Evolutionary conservation across 768 basidiomycete genomes (phyloP), one percentile per base, ranked within the genome.

Genomic region (Fistulinella prunicolor): DNA sequence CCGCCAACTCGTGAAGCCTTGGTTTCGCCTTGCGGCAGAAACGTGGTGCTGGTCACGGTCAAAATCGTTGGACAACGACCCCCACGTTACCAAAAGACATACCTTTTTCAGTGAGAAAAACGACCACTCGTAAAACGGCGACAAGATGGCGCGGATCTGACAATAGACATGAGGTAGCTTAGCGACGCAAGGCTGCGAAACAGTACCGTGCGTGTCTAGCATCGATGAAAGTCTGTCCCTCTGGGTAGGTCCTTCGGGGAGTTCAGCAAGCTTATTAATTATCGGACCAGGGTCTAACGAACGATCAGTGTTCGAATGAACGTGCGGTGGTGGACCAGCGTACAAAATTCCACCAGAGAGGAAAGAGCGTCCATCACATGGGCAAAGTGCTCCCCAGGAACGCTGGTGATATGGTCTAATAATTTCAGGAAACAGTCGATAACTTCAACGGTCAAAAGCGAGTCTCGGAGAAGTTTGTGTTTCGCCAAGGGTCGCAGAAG

Each of bases 281-380:
- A 40, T 45, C 28, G 24, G 30, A 17, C 38, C 26, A 1, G 46
- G 49, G 20, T 51, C 56, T 57, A 23, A 10, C 2, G 16, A 38
- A 24, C 19, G 17, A 39, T 50, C 1, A 46, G 13, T 7, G 24
- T 6, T 20, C 2, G 9, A 14, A 24, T 6, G 12, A n/a, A 21
- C 4, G 16, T 35, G 7, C 7, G 23, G 23, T 12, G 13, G 10
- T 17, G 2, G 19, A 9, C 7, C 10, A 29, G 19, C 49, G 17
- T 41, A 57, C 56, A 39, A 42, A 44, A 26, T 41, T 51, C 42
- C 21, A 51, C 32, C 13, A 57, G 53, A 19, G 43, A 51, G 16
- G 36, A 47, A 36, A 57, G 56, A 32, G 42, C 56, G 32, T 55
- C 53, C 56, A 57, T 57, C 37, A 45, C 46, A 19, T 55, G 53